Evolutionary conservation across 2,329 filamentous ascomycete species (phyloP).

Genomic region (Botrytis hyacinthi): DNA sequence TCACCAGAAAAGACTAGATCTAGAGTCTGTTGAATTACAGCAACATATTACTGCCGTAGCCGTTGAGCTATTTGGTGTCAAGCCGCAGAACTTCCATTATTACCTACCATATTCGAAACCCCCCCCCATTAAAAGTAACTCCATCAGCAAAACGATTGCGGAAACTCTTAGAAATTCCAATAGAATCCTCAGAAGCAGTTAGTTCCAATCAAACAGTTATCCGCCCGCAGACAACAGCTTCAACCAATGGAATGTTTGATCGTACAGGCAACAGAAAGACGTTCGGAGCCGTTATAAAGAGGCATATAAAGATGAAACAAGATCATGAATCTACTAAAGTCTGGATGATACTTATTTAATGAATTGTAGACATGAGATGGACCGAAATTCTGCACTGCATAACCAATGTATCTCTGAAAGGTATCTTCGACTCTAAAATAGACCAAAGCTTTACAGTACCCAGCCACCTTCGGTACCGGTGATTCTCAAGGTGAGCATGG

Average conservation of each 20-base stretch:
- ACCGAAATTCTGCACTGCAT: not conserved
- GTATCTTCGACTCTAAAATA: not conserved
- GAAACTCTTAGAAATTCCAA: too few relatives aligned
- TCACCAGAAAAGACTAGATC: not conserved
- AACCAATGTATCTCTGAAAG: not conserved
- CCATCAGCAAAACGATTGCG: rapidly evolving
- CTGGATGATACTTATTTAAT: not conserved
- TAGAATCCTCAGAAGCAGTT: not conserved
- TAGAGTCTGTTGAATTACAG: not conserved
- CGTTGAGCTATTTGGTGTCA: not conserved
- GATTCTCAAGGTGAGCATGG: not conserved
- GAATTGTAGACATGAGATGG: not conserved
- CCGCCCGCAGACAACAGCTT: not conserved
- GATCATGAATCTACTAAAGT: not conserved
- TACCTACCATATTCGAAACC: too few relatives aligned
- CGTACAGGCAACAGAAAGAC: not conserved
- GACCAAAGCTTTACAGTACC: not conserved
- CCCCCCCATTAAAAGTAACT: too few relatives aligned
- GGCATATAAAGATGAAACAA: not conserved
- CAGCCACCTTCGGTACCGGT: not conserved
- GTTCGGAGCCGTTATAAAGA: not conserved
- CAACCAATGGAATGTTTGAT: not conserved
- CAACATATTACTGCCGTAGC: not conserved
- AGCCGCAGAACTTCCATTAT: too few relatives aligned
- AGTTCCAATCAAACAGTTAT: not conserved